These are phyloP conservation scores for Cladosporium sp. DNA, from an alignment of 2,329 filamentous ascomycete species.

Conservation along the genomic window DNA sequence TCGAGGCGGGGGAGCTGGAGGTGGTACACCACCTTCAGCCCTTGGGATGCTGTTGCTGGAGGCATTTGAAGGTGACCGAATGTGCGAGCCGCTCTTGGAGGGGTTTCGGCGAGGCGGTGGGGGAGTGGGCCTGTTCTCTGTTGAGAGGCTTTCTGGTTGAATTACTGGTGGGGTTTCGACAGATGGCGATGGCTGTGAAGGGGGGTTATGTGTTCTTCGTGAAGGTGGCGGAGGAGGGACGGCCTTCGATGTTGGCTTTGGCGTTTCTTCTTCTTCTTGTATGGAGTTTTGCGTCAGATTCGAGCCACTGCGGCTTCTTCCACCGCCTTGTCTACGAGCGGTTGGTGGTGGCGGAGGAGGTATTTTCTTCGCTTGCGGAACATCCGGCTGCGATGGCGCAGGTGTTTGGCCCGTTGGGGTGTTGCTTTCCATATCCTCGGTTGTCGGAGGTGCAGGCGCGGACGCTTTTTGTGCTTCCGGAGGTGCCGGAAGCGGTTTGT, in stretches of 20 bases:
- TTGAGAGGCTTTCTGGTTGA: constrained; percentile 1
- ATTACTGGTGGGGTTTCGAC: constrained; percentile 14
- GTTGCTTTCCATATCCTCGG: not conserved
- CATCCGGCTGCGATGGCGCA: not conserved
- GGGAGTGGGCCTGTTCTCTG: constrained; percentile 19
- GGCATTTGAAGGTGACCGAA: constrained; percentile 18
- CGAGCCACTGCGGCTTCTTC: constrained; percentile 12
- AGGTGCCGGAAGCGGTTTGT: constrained; percentile 58
- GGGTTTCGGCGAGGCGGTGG: constrained; percentile 26
- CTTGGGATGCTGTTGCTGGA: constrained; percentile 18
- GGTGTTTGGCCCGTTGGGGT: not conserved
- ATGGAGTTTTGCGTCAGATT: constrained; percentile 13
- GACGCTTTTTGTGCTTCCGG: constrained; percentile 28
- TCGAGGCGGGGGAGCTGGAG: constrained; percentile 29
- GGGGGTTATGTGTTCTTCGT: constrained; percentile 18
- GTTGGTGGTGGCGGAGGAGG: constrained; percentile 44
- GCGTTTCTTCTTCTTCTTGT: constrained; percentile 10
- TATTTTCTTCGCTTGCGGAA: constrained; percentile 44
- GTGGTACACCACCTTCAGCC: constrained; percentile 17
- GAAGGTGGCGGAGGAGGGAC: constrained; percentile 30
- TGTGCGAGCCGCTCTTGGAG: constrained; percentile 19
- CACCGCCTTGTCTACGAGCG: constrained; percentile 5
- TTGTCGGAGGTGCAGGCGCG: not conserved
- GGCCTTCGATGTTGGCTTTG: constrained; percentile 15
- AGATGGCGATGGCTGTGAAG: constrained; percentile 6